phyloP scores from a whole-genome alignment of 177 flowering plant species.

The Vitis hybrid region DNA sequence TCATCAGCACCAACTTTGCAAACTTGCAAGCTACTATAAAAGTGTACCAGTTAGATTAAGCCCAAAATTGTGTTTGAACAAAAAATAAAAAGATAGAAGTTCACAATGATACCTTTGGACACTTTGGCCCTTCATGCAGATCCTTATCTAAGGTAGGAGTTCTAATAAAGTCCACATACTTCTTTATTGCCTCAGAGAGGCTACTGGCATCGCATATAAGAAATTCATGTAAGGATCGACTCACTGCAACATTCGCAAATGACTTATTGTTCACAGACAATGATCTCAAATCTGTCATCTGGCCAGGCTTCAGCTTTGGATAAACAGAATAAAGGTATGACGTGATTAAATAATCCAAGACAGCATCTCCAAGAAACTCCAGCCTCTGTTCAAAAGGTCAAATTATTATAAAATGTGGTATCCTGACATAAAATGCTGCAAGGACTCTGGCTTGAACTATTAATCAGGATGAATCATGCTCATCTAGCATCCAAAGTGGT shows the following conservation, averaged over 20 bases:
- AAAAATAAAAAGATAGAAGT: not conserved
- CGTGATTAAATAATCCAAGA: constrained; percentile 87
- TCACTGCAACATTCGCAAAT: constrained; percentile 75
- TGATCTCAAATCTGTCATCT: constrained; percentile 90
- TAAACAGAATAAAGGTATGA: constrained; percentile 86
- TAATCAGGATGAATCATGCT: not conserved
- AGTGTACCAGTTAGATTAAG: no score
- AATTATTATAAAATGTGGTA: constrained; percentile 11
- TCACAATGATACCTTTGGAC: constrained; percentile 71
- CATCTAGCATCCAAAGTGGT: not conserved
- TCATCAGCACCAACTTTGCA: not conserved
- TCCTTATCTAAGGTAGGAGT: constrained; percentile 27
- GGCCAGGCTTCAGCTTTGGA: constrained; percentile 92
- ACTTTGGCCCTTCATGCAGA: constrained; percentile 48
- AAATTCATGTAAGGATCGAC: constrained; percentile 56
- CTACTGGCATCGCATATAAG: constrained; percentile 58
- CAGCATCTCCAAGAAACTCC: constrained; percentile 99
- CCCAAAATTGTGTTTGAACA: no score
- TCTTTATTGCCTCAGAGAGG: constrained; percentile 54
- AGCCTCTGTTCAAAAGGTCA: constrained; percentile 56
- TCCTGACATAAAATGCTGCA: constrained; percentile 4
- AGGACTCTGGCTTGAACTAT: not conserved
- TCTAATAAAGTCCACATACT: constrained; percentile 46
- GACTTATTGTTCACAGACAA: constrained; percentile 66
- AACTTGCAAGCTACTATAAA: no score